phyloP scores from a whole-genome alignment of 2,329 filamentous ascomycete species.

The Didymella pomorum region DNA sequence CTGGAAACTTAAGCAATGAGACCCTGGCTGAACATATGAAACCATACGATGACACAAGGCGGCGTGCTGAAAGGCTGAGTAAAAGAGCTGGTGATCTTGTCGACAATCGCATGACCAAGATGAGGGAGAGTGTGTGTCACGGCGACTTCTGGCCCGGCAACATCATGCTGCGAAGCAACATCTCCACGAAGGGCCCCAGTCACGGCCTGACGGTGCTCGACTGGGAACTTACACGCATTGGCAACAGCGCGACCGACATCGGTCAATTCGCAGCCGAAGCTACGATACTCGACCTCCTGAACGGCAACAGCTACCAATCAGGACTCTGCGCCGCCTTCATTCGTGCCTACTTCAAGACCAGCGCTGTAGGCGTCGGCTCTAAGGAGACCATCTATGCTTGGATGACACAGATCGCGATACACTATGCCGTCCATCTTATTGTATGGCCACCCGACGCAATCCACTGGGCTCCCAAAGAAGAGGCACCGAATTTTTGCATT shows the following conservation, averaged over 20 bases:
- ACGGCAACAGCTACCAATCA: conserved; percentile 2
- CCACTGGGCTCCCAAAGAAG: conserved; percentile 38
- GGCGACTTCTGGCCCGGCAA: conserved; percentile 54
- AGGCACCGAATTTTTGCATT: conserved; percentile 37
- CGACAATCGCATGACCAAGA: conserved; percentile 12
- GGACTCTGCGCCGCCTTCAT: conserved; percentile 43
- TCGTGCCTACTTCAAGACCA: conserved; percentile 29
- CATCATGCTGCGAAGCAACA: conserved; percentile 35
- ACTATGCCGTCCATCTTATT: conserved; percentile 49
- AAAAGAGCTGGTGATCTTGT: no score
- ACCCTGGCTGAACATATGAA: neutral
- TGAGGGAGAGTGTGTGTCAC: conserved; percentile 48
- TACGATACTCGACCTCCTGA: conserved; percentile 43
- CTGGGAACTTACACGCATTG: conserved; percentile 49
- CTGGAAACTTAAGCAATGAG: conserved; percentile 31
- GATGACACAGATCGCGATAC: conserved; percentile 40
- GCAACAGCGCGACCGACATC: conserved; percentile 48
- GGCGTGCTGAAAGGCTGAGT: neutral
- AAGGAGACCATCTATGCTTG: conserved; percentile 4
- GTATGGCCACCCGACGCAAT: conserved; percentile 45
- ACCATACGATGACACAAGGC: neutral
- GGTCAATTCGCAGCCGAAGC: conserved; percentile 51
- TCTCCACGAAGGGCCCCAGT: neutral
- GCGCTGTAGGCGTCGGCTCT: neutral
- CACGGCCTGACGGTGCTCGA: conserved; percentile 45